Evolutionary conservation across 2,329 filamentous ascomycete genomes (phyloP).

Genomic region (Ascochyta viciae-villosae): DNA sequence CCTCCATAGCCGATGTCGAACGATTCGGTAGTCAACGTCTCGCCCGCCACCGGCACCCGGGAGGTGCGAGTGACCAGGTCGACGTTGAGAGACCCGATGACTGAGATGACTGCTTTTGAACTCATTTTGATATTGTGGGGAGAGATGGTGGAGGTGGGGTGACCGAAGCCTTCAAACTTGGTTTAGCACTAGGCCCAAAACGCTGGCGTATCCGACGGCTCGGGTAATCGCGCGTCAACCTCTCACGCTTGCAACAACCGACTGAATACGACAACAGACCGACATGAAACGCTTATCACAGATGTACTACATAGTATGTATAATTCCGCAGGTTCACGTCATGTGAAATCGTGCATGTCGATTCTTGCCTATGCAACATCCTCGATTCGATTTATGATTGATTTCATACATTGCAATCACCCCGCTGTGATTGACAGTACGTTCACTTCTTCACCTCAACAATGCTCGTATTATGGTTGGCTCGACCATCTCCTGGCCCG

Average conservation of each 20-base stretch:
- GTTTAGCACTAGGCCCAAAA: no score
- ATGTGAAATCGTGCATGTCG: no score
- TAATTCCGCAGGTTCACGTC: no score
- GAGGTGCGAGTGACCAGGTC: constrained; percentile 90
- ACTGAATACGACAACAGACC: no score
- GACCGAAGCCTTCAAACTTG: no score
- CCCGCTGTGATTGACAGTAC: background rate
- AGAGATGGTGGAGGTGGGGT: constrained; percentile 1
- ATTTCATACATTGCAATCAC: background rate
- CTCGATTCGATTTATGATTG: background rate
- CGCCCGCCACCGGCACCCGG: constrained; percentile 81
- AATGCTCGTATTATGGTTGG: constrained; percentile 8
- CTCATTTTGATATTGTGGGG: constrained; percentile 25
- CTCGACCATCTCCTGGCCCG: constrained; percentile 7
- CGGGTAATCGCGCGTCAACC: no score
- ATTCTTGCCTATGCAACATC: no score
- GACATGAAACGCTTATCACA: no score
- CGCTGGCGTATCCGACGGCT: no score
- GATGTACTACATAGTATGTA: no score
- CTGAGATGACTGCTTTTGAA: constrained; percentile 67
- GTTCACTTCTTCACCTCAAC: constrained; percentile 21
- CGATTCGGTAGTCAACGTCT: constrained; percentile 81
- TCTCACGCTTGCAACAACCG: no score
- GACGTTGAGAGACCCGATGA: constrained; percentile 93
- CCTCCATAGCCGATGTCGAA: constrained; percentile 86